Evolutionary conservation across 345 rosid genomes (phyloP), one percentile per base, ranked within the genome.

Genomic region (Brassica nigra): DNA sequence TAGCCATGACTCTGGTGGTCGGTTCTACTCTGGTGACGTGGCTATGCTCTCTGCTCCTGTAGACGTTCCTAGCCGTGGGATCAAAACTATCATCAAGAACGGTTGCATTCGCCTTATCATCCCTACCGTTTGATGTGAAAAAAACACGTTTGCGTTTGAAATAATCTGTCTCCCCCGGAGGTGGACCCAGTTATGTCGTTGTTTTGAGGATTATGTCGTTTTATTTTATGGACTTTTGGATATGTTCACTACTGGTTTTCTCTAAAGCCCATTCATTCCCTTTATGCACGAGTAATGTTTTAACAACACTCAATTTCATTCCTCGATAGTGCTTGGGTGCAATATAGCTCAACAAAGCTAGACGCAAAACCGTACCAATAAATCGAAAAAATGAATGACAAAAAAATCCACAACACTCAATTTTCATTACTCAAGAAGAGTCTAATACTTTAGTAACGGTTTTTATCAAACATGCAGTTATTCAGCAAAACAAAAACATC

Each of bases 11-110:
- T 52, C 57, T 6, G 20, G 5, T 5, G 57, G 8, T 52, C 57
- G 20, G 8, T 49, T 49, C 57, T 49, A 58, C 63, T 58, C 63
- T 20, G 63, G 30, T 58, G 63, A 58, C 63, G 63, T 58, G 63
- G 63, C 30, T 58, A 58, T 58, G 63, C 63, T 58, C 6, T 20
- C 14, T 3, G 14, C 63, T 8, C 30, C n/a, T 20, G n/a, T 58
- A 0, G n/a, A 23, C 14, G 6, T 58, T 58, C 63, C 31, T 23
- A 58, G 31, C 31, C 31, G 63, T 58, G 6, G n/a, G 31, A 58
- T 58, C 31, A 23, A 58, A 58, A 58, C 31, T 2, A 58, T 58
- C 14, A 9, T 9, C 63, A 58, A 58, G 31, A 10, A 58, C 4
- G 63, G 63, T 23, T 14, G 23, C 31, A 58, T 58, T 58, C 31